Percentiles rank a stretch among this genome's conserved stretches.
Conservation (phyloP, 495 filamentous ascomycete genomes). For the Penicillium pancosmium region DNA sequence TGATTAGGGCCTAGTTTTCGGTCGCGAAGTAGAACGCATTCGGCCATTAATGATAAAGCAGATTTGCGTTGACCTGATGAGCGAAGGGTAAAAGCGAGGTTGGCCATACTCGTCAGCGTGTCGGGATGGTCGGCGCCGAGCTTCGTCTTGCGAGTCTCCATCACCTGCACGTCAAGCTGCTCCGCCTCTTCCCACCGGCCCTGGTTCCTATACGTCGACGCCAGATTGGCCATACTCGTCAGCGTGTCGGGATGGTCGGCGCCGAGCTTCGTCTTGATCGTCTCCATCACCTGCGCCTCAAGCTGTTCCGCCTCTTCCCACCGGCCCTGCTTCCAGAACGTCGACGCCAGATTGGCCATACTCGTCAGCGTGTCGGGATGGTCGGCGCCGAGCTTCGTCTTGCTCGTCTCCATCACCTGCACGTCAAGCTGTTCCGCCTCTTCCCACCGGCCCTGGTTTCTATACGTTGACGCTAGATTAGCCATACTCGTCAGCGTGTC, state of each 20-base stretch:
- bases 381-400: background rate
- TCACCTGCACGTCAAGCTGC: too few relatives aligned
- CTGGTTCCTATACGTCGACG: too few relatives aligned
- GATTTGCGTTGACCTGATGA: background rate
- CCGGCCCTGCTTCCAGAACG: background rate
- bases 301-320: conserved; percentile 3
- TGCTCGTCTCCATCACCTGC: background rate
- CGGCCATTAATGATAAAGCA: background rate
- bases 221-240: too few relatives aligned
- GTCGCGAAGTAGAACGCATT: background rate
- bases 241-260: too few relatives aligned
- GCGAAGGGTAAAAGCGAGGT: background rate
- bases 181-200: too few relatives aligned
- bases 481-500: background rate
- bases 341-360: background rate
- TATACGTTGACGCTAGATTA: background rate
- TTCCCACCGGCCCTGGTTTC: background rate
- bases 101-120: background rate
- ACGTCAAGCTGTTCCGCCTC: background rate
- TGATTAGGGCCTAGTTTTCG: background rate
- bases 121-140: background rate
- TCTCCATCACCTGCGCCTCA: background rate
- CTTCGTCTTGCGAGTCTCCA: background rate
- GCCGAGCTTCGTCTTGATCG: too few relatives aligned
- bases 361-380: conserved; percentile 5